phyloP scores from a whole-genome alignment of 768 basidiomycete genomes.

The Pleurotus pulmonarius region DNA sequence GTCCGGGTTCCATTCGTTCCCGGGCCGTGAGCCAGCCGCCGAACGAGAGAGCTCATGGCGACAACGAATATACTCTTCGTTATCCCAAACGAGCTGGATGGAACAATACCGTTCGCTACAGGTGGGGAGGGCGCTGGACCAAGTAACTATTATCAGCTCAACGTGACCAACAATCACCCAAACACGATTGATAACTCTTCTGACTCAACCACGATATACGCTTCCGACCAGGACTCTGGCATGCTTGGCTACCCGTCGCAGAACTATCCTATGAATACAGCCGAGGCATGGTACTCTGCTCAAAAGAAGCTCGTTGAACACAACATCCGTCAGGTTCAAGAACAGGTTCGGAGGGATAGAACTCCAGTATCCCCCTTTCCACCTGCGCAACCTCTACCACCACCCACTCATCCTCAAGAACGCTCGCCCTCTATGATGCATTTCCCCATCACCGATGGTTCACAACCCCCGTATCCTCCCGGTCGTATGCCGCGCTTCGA shows the following conservation, averaged over 20 bases:
- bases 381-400: not conserved
- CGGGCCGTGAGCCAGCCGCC: no score
- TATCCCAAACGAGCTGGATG: no score
- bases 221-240: no score
- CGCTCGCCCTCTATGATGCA: not conserved
- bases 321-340: no score
- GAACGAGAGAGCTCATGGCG: no score
- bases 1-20: no score
- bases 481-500: not conserved
- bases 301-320: not conserved
- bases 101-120: not conserved
- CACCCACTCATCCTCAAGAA: not conserved
- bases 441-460: not conserved
- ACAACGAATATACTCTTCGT: no score
- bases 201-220: no score
- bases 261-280: not conserved
- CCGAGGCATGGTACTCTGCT: not conserved
- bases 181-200: no score
- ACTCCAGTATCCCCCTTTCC: not conserved
- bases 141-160: no score
- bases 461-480: slow-evolving; percentile 1
- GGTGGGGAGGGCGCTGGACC: not conserved
- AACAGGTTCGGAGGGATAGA: no score
- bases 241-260: not conserved
- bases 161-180: no score